Evolutionary conservation across 805 yeast species (phyloP).

Genomic region (Torulaspora maleeae): DNA sequence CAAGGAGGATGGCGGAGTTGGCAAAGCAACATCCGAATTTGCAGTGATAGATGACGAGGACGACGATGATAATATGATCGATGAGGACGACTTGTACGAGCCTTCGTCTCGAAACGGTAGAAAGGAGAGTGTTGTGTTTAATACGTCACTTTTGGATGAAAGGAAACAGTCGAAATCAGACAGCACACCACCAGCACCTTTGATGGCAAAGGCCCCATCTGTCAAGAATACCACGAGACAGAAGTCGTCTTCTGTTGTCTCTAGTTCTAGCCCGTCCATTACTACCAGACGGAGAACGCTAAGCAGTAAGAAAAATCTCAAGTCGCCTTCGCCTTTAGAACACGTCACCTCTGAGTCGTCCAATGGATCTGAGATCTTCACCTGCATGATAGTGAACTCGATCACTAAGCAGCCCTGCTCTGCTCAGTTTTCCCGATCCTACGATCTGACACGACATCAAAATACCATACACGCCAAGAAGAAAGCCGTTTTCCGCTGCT

Average conservation of each 20-base stretch:
- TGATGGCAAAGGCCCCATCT: not conserved
- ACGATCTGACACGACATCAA: conserved; percentile 91
- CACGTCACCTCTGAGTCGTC: conserved; percentile 1
- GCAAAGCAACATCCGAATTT: conserved; percentile 5
- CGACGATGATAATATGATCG: conserved; percentile 16
- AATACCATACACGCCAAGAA: conserved; percentile 91
- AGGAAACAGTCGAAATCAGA: not conserved
- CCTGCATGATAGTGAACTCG: conserved; percentile 25
- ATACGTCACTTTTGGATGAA: conserved; percentile 5
- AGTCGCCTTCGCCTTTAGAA: conserved; percentile 9
- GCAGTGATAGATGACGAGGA: conserved; percentile 16
- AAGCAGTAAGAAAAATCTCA: conserved; percentile 1
- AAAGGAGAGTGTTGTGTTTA: conserved; percentile 16
- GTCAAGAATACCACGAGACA: conserved; percentile 4
- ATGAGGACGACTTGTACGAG: conserved; percentile 23
- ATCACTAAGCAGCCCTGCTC: conserved; percentile 31
- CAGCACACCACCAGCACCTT: conserved; percentile 3
- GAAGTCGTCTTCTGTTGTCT: not conserved
- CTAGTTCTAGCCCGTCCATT: not conserved
- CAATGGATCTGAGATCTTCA: conserved; percentile 13
- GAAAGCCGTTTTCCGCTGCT: conserved; percentile 81
- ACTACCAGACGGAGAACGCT: conserved; percentile 2
- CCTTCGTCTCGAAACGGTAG: conserved; percentile 12
- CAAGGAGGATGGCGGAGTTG: conserved; percentile 1
- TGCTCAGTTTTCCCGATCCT: conserved; percentile 78